phyloP scores from a whole-genome alignment of 305 asterid species.

The Solanum hybrid region DNA sequence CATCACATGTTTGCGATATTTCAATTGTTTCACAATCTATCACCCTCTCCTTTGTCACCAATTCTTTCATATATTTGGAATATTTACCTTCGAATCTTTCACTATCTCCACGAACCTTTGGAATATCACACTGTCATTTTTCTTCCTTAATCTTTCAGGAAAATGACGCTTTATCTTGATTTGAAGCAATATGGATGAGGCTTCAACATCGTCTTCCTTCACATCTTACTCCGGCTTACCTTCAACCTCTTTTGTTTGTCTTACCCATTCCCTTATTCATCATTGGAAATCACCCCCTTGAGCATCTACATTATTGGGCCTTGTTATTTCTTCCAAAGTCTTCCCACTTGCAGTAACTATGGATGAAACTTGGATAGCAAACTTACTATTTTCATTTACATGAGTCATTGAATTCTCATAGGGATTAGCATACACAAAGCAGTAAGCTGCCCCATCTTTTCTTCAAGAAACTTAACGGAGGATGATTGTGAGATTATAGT shows the following conservation, averaged over 20 bases:
- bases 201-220: neutral
- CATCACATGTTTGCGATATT: neutral
- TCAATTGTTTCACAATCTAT: neutral
- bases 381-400: neutral
- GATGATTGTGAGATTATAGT: neutral
- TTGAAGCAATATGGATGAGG: neutral
- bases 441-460: neutral
- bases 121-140: too few relatives aligned
- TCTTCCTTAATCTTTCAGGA: neutral
- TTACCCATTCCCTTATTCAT: neutral
- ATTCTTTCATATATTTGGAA: neutral
- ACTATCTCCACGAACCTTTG: neutral
- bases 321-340: neutral
- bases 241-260: neutral
- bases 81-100: neutral
- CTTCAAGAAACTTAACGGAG: neutral
- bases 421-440: neutral
- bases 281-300: neutral
- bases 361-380: neutral
- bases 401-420: neutral
- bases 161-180: neutral
- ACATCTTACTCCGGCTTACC: neutral
- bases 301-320: neutral
- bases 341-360: neutral
- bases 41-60: neutral